Conservation (phyloP, 2,329 filamentous ascomycete species). For the Ascochyta lentis region DNA sequence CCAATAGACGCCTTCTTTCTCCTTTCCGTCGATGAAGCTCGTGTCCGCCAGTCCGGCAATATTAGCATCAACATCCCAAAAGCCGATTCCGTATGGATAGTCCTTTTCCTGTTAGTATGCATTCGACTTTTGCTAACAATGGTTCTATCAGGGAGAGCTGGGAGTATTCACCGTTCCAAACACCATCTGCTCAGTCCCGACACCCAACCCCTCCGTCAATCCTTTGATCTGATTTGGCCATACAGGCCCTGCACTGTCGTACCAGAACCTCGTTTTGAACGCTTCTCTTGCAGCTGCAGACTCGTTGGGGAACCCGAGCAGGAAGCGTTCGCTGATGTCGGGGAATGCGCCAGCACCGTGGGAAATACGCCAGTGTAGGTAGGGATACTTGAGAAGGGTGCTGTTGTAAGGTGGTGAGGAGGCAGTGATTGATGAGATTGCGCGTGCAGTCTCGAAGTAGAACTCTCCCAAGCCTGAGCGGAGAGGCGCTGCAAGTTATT, state of each 20-base stretch:
- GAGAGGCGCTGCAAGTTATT: slow-evolving; percentile 33
- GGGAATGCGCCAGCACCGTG: slow-evolving; percentile 48
- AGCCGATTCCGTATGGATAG: slow-evolving; percentile 48
- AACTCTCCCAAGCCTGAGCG: slow-evolving; percentile 47
- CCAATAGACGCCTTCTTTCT: slow-evolving; percentile 40
- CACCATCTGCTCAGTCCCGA: slow-evolving; percentile 39
- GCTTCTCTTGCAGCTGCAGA: slow-evolving; percentile 34
- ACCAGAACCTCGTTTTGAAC: slow-evolving; percentile 45
- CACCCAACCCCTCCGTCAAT: slow-evolving; percentile 38
- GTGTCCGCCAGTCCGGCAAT: slow-evolving; percentile 38
- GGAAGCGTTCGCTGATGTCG: slow-evolving; percentile 44
- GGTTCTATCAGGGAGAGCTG: no score
- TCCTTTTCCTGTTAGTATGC: slow-evolving; percentile 26
- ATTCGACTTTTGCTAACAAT: no score
- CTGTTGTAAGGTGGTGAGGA: slow-evolving; percentile 14
- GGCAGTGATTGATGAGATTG: slow-evolving; percentile 44
- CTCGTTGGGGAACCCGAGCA: slow-evolving; percentile 40
- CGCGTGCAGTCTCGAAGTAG: slow-evolving; percentile 48
- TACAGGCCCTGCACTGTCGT: slow-evolving; percentile 48
- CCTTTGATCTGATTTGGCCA: slow-evolving; percentile 48
- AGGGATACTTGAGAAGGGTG: slow-evolving; percentile 38
- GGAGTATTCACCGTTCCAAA: slow-evolving; percentile 45
- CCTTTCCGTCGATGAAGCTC: slow-evolving; percentile 23
- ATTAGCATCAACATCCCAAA: slow-evolving; percentile 46
- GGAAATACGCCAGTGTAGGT: slow-evolving; percentile 43